Conservation (phyloP, 306 rosid species). For the Elaeagnus macrophylla region DNA sequence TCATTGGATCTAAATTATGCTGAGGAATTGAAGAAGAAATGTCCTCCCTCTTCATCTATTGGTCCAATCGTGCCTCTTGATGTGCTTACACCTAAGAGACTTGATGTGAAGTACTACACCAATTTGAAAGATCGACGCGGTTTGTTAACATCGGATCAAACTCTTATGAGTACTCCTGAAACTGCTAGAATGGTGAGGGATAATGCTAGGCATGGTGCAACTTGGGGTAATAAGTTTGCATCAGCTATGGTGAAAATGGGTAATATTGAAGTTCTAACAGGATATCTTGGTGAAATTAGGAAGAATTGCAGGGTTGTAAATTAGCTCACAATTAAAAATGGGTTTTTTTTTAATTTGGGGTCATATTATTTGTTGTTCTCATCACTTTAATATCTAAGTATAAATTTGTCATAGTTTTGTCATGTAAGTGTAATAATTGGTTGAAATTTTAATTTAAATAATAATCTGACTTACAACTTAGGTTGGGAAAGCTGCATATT, state of each 20-base stretch:
- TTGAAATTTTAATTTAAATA: no score
- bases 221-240: conserved; percentile 26
- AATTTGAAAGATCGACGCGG: conserved; percentile 18
- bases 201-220: conserved; percentile 9
- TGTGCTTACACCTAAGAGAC: conserved; percentile 11
- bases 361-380: no score
- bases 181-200: conserved; percentile 17
- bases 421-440: no score
- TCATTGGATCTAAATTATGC: conserved; percentile 23
- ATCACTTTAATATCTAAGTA: no score
- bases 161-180: conserved; percentile 13
- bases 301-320: conserved; percentile 24
- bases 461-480: no score
- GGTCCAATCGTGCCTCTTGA: conserved; percentile 12
- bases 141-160: conserved; percentile 22
- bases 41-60: conserved; percentile 5
- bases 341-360: no score
- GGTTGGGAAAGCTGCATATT: no score
- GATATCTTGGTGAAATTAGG: conserved; percentile 26
- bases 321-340: neutral
- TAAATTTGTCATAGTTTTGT: no score
- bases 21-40: conserved; percentile 17
- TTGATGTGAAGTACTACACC: conserved; percentile 18
- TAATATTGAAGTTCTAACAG: conserved; percentile 22
- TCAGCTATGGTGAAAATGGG: conserved; percentile 39